These are phyloP conservation scores for Colletotrichum caudatum DNA, from an alignment of 2,329 filamentous ascomycete genomes.

Conservation along the genomic window DNA sequence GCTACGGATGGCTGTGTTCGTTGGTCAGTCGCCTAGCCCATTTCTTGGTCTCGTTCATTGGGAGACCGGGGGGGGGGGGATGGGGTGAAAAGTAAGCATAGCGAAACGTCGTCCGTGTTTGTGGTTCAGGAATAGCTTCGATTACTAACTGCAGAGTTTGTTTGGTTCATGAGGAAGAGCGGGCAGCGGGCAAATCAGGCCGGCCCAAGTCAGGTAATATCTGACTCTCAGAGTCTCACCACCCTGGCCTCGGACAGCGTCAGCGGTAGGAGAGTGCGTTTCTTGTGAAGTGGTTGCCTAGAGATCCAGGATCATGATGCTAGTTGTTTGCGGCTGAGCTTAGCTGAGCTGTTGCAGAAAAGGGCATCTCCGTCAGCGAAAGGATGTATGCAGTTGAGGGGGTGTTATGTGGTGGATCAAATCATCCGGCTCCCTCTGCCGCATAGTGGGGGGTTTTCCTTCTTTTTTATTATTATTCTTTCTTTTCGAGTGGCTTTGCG, in stretches of 20 bases:
- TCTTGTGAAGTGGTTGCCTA: slow-evolving; percentile 31
- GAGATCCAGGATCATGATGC: slow-evolving; percentile 37
- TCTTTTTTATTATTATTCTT: neutral
- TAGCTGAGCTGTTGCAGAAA: slow-evolving; percentile 27
- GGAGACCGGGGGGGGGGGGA: too few species aligned
- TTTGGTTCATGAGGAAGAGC: slow-evolving; percentile 25
- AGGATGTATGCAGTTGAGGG: slow-evolving; percentile 1
- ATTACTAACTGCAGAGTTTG: slow-evolving; percentile 38
- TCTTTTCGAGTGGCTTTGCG: neutral
- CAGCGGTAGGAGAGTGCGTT: slow-evolving; percentile 10
- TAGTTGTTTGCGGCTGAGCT: slow-evolving; percentile 37
- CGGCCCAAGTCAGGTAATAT: slow-evolving; percentile 11
- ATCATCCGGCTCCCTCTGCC: slow-evolving; percentile 20
- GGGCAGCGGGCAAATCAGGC: neutral
- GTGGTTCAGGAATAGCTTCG: slow-evolving; percentile 17
- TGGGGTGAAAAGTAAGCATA: neutral
- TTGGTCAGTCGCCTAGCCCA: neutral
- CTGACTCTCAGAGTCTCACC: slow-evolving; percentile 29
- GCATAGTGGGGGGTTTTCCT: slow-evolving; percentile 26
- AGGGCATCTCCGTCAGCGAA: slow-evolving; percentile 29
- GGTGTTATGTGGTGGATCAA: slow-evolving; percentile 30
- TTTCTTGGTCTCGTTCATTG: neutral
- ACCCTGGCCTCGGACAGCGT: slow-evolving; percentile 6
- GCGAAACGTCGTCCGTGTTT: neutral
- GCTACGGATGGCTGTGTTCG: slow-evolving; percentile 18